These are phyloP conservation scores for Ophidiomyces ophidiicola DNA, from an alignment of 2,329 filamentous ascomycete species.

Conservation along the genomic window DNA sequence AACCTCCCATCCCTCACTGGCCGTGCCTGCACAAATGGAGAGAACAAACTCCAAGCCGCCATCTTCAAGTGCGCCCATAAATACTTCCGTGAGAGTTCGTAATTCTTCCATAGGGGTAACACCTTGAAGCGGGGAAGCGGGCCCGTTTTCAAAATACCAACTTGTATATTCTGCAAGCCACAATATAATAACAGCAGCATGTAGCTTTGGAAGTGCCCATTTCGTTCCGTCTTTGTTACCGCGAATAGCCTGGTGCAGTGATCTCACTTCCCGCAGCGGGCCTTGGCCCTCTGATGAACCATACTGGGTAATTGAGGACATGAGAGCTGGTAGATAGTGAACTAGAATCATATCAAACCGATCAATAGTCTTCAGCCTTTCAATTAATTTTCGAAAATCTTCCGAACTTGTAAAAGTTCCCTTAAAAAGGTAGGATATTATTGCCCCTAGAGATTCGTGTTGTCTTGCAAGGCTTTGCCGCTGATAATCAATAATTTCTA, in stretches of 20 bases:
- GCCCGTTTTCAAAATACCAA: constrained; percentile 65
- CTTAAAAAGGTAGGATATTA: constrained; percentile 66
- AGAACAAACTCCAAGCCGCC: constrained; percentile 88
- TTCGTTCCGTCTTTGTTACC: constrained; percentile 52
- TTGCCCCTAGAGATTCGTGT: constrained; percentile 76
- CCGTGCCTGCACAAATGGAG: constrained; percentile 69
- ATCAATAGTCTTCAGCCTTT: constrained; percentile 55
- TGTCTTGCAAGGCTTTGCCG: constrained; percentile 70
- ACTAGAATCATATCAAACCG: constrained; percentile 63
- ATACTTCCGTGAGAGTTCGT: constrained; percentile 57
- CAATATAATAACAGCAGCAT: constrained; percentile 66
- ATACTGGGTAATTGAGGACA: constrained; percentile 63
- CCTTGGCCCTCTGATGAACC: constrained; percentile 63
- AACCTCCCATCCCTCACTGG: constrained; percentile 73
- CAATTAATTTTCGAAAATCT: constrained; percentile 64
- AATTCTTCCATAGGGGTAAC: constrained; percentile 57
- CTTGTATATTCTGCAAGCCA: constrained; percentile 93
- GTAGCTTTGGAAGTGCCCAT: constrained; percentile 64
- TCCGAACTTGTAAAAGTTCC: constrained; percentile 55
- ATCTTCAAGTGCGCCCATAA: constrained; percentile 67
- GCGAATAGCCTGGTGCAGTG: constrained; percentile 57
- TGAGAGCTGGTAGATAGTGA: constrained; percentile 70
- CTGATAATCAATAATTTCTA: constrained; percentile 71
- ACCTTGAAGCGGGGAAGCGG: constrained; percentile 46
- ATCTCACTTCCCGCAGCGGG: constrained; percentile 55